These are phyloP conservation scores for Aspergillus chevalieri DNA, from an alignment of 2,329 filamentous ascomycete genomes.

Conservation along the genomic window DNA sequence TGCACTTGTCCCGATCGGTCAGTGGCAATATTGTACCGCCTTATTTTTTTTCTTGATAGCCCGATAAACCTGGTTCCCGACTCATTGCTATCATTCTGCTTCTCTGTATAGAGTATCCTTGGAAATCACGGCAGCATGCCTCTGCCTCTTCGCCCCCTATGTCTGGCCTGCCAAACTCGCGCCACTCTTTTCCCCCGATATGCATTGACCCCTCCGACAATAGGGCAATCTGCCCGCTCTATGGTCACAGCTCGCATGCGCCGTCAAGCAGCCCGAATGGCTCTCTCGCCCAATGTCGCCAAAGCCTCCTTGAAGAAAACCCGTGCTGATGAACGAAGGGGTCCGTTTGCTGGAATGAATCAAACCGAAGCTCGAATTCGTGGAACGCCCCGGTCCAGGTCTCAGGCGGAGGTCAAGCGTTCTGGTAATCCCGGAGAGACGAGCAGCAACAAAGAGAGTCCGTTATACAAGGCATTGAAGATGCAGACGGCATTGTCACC, in stretches of 20 bases:
- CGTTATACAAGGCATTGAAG: constrained; percentile 73
- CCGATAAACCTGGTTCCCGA: background rate
- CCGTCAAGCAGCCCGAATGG: constrained; percentile 33
- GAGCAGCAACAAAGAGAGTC: constrained; percentile 41
- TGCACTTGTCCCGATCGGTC: constrained; percentile 6
- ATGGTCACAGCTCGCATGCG: constrained; percentile 27
- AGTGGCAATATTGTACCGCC: constrained; percentile 2
- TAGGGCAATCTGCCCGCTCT: constrained; percentile 26
- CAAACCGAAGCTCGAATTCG: constrained; percentile 43
- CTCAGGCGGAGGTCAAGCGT: constrained; percentile 39
- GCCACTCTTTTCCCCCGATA: constrained; percentile 9
- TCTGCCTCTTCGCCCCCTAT: constrained; percentile 24
- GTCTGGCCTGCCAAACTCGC: constrained; percentile 28
- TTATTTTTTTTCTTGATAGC: constrained; percentile 3
- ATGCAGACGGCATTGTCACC: constrained; percentile 80
- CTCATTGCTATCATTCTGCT: too few relatives aligned
- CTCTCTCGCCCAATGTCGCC: constrained; percentile 29
- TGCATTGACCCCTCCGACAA: constrained; percentile 10
- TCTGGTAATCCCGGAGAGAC: constrained; percentile 29
- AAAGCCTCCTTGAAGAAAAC: constrained; percentile 27
- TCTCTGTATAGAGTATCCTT: too few relatives aligned
- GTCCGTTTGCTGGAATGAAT: constrained; percentile 58
- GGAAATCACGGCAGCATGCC: constrained; percentile 18
- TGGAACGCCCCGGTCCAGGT: constrained; percentile 30
- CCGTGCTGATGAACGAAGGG: constrained; percentile 38